Conservation (phyloP, 331 rosid genomes). For the Malus hybrid region DNA sequence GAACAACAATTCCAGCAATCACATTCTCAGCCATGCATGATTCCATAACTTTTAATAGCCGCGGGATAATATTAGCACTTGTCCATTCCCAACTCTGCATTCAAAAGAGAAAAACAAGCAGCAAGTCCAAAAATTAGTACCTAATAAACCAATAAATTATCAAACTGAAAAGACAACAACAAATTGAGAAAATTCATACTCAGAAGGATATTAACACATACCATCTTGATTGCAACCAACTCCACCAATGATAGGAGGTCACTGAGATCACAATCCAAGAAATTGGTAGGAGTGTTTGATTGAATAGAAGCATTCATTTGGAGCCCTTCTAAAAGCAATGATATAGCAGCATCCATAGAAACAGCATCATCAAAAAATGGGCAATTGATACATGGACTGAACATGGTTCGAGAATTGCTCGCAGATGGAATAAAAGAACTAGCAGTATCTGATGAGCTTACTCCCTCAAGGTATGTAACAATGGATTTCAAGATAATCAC, state of each 20-base stretch:
- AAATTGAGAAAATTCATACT: not conserved
- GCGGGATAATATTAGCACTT: constrained; percentile 39
- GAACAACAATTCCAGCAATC: constrained; percentile 43
- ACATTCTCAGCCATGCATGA: constrained; percentile 38
- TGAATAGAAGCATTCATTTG: constrained; percentile 20
- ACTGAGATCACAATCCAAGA: constrained; percentile 27
- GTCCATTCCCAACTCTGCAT: constrained; percentile 86
- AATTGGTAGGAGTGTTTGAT: constrained; percentile 14
- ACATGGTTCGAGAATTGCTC: constrained; percentile 26
- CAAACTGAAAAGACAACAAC: not conserved
- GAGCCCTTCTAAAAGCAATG: constrained; percentile 51
- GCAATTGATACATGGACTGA: constrained; percentile 37
- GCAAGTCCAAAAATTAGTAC: constrained; percentile 10
- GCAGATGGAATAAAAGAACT: constrained; percentile 31
- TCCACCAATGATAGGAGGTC: constrained; percentile 73
- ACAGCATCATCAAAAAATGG: constrained; percentile 50
- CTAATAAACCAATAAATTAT: not conserved
- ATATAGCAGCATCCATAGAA: constrained; percentile 41
- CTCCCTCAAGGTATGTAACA: constrained; percentile 50
- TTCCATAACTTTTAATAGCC: constrained; percentile 45
- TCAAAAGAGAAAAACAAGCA: constrained; percentile 14
- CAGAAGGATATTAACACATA: constrained; percentile 21
- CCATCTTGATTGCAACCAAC: constrained; percentile 63
- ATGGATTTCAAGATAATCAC: constrained; percentile 60
- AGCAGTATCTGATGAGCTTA: constrained; percentile 21